Conservation (phyloP, 495 filamentous ascomycete species). For the Tuber microsphaerosporum region DNA sequence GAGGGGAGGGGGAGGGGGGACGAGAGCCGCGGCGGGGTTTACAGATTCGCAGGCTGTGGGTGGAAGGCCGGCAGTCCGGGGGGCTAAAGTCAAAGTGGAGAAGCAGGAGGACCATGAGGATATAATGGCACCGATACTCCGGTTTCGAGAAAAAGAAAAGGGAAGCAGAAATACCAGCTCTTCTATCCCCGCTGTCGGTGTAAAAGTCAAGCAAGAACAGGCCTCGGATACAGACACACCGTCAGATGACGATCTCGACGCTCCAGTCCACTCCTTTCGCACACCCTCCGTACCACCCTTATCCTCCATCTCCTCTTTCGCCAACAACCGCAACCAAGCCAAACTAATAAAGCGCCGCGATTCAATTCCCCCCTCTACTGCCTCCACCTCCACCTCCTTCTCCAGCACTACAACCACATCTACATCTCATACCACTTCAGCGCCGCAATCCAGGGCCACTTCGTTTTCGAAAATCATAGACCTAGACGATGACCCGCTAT, state of each 20-base stretch:
- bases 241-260: conserved; percentile 29
- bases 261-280: conserved; percentile 11
- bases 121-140: neutral
- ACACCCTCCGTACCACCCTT: neutral
- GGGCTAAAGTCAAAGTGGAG: conserved; percentile 6
- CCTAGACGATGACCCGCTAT: neutral
- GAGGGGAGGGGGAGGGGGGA: conserved; percentile 42
- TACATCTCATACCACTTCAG: neutral
- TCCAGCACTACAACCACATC: neutral
- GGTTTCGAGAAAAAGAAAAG: conserved; percentile 3
- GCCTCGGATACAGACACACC: conserved; percentile 15
- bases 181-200: neutral
- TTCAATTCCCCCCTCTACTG: neutral
- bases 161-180: neutral
- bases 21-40: conserved; percentile 35
- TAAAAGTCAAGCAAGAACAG: neutral
- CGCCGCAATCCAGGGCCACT: conserved; percentile 15
- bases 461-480: conserved; percentile 19
- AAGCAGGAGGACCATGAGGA: neutral
- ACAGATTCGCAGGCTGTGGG: conserved; percentile 15
- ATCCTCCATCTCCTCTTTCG: neutral
- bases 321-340: conserved; percentile 4
- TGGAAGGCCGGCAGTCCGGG: conserved; percentile 1
- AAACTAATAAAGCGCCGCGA: conserved; percentile 7
- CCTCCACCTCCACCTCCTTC: neutral